Evolutionary conservation across 2,329 filamentous ascomycete genomes (phyloP).

Genomic region (Rutstroemia sp.): DNA sequence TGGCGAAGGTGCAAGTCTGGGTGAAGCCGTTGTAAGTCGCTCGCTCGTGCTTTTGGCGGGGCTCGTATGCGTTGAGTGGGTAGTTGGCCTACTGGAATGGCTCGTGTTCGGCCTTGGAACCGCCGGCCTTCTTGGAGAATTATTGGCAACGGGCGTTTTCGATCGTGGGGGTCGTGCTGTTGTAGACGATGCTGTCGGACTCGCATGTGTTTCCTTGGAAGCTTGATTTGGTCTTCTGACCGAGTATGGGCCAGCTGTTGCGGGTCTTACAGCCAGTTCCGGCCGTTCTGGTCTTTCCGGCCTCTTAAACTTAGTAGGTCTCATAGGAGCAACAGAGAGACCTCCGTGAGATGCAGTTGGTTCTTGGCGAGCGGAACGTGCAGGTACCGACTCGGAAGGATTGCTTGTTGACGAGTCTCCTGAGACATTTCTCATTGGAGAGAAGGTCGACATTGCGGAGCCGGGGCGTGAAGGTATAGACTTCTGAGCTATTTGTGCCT

Average conservation of each 20-base stretch:
- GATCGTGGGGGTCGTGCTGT: slow-evolving; percentile 35
- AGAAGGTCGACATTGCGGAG: slow-evolving; percentile 57
- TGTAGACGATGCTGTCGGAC: slow-evolving; percentile 29
- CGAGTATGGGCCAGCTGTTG: slow-evolving; percentile 59
- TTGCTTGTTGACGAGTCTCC: slow-evolving; percentile 30
- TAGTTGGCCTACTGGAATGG: slow-evolving; percentile 28
- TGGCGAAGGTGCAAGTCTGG: slow-evolving; percentile 14
- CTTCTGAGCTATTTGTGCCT: slow-evolving; percentile 42
- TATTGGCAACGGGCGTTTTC: slow-evolving; percentile 41
- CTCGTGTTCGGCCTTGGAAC: slow-evolving; percentile 29
- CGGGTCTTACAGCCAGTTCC: slow-evolving; percentile 49
- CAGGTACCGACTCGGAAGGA: slow-evolving; percentile 30
- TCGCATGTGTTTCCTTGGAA: slow-evolving; percentile 25
- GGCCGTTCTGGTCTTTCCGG: slow-evolving; percentile 44
- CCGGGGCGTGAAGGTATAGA: slow-evolving; percentile 51
- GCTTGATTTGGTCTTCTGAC: slow-evolving; percentile 37
- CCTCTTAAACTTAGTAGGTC: slow-evolving; percentile 45
- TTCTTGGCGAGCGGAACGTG: slow-evolving; percentile 37
- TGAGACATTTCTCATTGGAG: slow-evolving; percentile 39
- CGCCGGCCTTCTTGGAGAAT: slow-evolving; percentile 26
- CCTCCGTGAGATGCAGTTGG: slow-evolving; percentile 40
- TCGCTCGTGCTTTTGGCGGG: slow-evolving; percentile 33
- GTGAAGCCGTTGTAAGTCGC: slow-evolving; percentile 15
- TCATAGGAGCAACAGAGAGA: slow-evolving; percentile 57
- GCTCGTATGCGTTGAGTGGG: slow-evolving; percentile 33